Evolutionary conservation across 108 stramenopile genomes (phyloP), one percentile per base, ranked within the genome.

Genomic region (Fragilariopsis cylindrus): DNA sequence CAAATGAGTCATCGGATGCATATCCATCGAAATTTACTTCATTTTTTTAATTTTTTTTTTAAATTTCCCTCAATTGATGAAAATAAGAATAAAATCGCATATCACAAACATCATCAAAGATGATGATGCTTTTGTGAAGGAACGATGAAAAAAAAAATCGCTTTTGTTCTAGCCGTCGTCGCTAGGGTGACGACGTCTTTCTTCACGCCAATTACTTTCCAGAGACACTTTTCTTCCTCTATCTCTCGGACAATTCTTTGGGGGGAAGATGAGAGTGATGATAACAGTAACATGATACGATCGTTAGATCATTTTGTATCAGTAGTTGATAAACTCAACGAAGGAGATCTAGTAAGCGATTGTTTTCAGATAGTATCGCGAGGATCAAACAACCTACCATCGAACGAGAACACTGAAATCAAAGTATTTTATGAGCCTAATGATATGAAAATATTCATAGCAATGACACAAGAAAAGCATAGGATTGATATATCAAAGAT

Each of bases 221-320:
- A 41, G 43, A 63, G 43, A 43, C 45, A 40, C 19, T 3, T 44
- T 41, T 45, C 62, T n/a, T 4, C 43, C 7, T 9, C 43, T 9
- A 11, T 43, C 62, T 40, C 62, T 63, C 62, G 43, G 39, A 43
- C 9, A 4, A 44, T 45, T 63, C 62, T 63, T 3, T 45, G 42
- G 43, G 40, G 16, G 62, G 62, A 30, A 30, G 30, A 45, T 41
- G 13, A 15, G 4, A 40, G 16, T 9, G 43, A 45, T 41, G 62
- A 63, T 11, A 12, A 11, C 43, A 52, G 62, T 9, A 43, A 40
- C 11, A 12, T 45, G 46, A 9, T 63, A 4, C 4, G 6, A 0
- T 60, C 73, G 7, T 39, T 74, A 8, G 73, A 74, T 42, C 55
- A 47, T 55, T 75, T 75, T 48, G 45, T 75, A 46, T 75, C 74